Evolutionary conservation across 2,329 filamentous ascomycete genomes (phyloP), one percentile per base, ranked within the genome.

Genomic region (Colletotrichum orchidophilum): DNA sequence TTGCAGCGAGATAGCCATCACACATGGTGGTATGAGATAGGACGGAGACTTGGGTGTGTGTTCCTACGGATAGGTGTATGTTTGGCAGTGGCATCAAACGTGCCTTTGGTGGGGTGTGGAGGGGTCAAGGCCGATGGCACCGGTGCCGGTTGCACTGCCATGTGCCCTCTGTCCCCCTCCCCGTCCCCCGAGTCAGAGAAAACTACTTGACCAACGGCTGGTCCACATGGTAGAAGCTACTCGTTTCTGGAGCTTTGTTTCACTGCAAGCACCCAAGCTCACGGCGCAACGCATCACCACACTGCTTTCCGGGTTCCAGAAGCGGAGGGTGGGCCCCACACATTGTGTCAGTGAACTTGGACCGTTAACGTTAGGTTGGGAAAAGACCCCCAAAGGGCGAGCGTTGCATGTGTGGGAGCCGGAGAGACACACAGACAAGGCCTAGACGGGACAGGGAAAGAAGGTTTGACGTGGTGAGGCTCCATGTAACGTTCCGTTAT

Each of bases 401-500:
- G 58, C 39, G 58, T 59, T 35, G 13, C 24, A 35, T 39, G 35
- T 24, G 26, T 6, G 62, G 12, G 33, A 54, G 46, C 59, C 49
- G 31, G 31, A 61, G 55, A 52, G 39, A 55, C 39, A 67, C 64
- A 39, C 46, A 67, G 52, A 49, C 31, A 42, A 26, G 42, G 53
- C 27, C 33, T 21, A 24, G 46, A 49, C 53, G 33, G 64, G 29
- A 27, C 46, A 52, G 29, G 18, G 21, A 63, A 71, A 69, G 69
- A 71, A 69, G 69, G 65, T 69, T 71, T 69, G 69, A 69, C 53
- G 65, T 69, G 65, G 69, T 69, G 69, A 69, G 69, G 69, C 52
- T 63, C 69, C 65, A 71, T 71, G 69, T 71, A 71, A 71, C 69
- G 69, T 71, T 71, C 65, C 69, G 69, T 71, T 69, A 58, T 71